phyloP scores from a whole-genome alignment of 2,329 filamentous ascomycete genomes.

The Apiospora malaysiana region DNA sequence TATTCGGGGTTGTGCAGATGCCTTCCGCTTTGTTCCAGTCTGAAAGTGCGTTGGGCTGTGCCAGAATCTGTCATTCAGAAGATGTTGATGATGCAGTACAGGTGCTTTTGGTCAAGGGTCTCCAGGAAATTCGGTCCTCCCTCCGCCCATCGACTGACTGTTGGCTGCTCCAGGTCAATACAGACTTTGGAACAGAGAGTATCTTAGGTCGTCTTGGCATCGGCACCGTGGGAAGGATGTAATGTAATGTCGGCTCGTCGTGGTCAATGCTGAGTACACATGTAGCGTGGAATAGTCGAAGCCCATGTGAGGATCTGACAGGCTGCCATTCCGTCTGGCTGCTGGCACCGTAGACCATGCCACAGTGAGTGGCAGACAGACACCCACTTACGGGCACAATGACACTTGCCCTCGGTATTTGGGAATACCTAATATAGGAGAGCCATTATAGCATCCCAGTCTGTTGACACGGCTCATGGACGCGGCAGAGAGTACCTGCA shows the following conservation, averaged over 20 bases:
- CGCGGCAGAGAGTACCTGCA: slow-evolving; percentile 20
- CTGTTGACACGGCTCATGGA: slow-evolving; percentile 13
- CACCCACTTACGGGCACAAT: background rate
- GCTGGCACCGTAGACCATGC: background rate
- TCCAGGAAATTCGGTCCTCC: slow-evolving; percentile 7
- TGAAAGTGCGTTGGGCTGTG: background rate
- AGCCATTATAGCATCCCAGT: slow-evolving; percentile 15
- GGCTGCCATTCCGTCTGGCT: background rate
- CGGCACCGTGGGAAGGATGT: background rate
- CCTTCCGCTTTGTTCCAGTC: background rate
- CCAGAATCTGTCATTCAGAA: background rate
- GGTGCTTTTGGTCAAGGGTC: background rate
- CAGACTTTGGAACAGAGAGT: background rate
- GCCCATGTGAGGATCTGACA: background rate
- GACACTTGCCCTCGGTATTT: background rate
- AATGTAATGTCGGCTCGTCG: background rate
- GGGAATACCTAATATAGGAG: background rate
- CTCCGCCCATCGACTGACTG: background rate
- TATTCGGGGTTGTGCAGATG: background rate
- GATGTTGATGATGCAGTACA: background rate
- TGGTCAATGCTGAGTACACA: background rate
- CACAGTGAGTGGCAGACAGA: background rate
- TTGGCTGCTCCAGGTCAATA: background rate
- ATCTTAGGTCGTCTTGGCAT: background rate
- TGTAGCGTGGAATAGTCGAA: background rate